Evolutionary conservation across 1,284 basidiomycete genomes (phyloP), one percentile per base, ranked within the genome.

Genomic region (Apiotrichum siamense): DNA sequence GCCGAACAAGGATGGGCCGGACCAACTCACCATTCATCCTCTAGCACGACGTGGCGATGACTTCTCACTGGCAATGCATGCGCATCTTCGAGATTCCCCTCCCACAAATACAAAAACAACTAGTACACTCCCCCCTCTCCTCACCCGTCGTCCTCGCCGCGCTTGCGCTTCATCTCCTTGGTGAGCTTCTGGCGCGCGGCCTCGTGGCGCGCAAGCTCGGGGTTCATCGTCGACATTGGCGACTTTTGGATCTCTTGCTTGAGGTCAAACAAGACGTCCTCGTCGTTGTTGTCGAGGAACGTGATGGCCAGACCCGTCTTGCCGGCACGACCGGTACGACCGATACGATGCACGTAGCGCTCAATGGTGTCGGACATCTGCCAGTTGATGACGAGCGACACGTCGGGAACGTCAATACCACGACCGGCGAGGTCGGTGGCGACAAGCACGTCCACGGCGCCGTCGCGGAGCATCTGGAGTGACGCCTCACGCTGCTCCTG

Each of bases 401-500:
- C 68, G 72, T 98, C 89, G 57, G 91, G 88, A 4, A 98, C 90
- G 75, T 99, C 96, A 71, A 98, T 97, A 81, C 94, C 94, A 69
- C 94, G 86, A 45, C 96, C 94, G 21, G 96, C 94, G 20, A 99
- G 79, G 75, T 98, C 96, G 17, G 94, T 99, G 0, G 96, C 96
- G 27, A 98, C 94, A 5, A 99, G 80, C 32, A 91, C 81, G 68
- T 86, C 84, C 27, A 85, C 79, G 50, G 87, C 83, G 53, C 93
- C 94, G 31, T 81, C 83, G 9, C 96, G 85, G 51, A 99, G 76
- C 0, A 87, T 77, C 59, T 89, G 85, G 54, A 99, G 76, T 1
- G 93, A 84, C 1, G 87, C 89, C 73, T 99, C 94, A 72, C 94
- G 85, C 72, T 97, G 89, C 64, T 93, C 88, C 74, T 99, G 94